phyloP scores from a whole-genome alignment of 148 eudicot species.

The Fagopyrum homotropicum region DNA sequence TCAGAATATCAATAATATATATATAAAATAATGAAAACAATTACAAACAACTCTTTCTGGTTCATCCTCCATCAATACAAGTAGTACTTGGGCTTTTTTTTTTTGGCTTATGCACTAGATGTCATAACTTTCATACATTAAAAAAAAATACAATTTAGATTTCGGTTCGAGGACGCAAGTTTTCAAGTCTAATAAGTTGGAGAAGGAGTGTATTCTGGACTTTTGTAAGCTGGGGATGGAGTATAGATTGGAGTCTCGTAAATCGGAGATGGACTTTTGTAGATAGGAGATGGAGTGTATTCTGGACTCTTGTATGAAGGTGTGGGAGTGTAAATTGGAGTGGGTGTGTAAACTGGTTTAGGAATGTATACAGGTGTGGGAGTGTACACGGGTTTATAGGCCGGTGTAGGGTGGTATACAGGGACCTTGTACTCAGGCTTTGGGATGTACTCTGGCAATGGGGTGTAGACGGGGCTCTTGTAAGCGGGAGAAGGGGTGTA shows the following conservation, averaged over 20 bases:
- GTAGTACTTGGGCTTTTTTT: not conserved
- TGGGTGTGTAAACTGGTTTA: not conserved
- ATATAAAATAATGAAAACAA: not conserved
- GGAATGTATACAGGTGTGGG: not conserved
- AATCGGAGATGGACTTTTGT: not conserved
- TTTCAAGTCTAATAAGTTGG: not conserved
- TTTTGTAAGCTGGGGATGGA: not conserved
- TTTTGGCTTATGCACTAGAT: not conserved
- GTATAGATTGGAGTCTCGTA: not conserved
- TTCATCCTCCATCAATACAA: not conserved
- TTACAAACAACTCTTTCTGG: not conserved
- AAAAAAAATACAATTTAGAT: too few relatives aligned
- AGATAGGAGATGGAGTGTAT: not conserved
- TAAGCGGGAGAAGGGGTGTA: not conserved
- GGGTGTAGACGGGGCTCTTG: not conserved
- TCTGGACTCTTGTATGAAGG: not conserved
- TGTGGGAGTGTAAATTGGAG: not conserved
- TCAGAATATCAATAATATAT: not conserved
- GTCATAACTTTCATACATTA: too few relatives aligned
- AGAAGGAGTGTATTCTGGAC: not conserved
- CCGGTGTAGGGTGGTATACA: not conserved
- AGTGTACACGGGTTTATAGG: constrained; percentile 5
- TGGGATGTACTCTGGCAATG: not conserved
- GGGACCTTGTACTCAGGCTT: constrained; percentile 1
- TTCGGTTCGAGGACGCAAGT: not conserved